Evolutionary conservation across 345 rosid genomes (phyloP), one percentile per base, ranked within the genome.

Genomic region (Raphanus sativus): DNA sequence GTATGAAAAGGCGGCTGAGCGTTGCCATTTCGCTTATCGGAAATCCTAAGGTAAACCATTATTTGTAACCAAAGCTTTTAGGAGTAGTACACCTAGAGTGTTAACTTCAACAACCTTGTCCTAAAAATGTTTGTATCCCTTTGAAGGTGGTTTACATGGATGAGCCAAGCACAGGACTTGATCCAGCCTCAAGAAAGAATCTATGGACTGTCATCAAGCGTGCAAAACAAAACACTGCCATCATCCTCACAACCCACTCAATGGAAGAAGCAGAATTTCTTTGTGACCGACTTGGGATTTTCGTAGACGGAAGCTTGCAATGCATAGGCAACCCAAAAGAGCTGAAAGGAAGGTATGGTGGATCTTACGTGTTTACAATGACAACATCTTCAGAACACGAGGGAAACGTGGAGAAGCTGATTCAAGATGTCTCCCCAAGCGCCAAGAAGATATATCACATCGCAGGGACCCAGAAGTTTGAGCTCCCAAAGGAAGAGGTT

Each of bases 221-320:
- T 30, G 98, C 97, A 9, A 95, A 95, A 78, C 82, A 75, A 79
- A 84, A 84, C 76, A 80, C 89, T 12, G 97, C 94, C 32, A 92
- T 95, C 77, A 89, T 95, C 79, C 92, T 95, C 29, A 95, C 86
- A 85, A 97, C 99, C 0, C 98, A 95, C 65, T 95, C 99, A 24
- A 92, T 92, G 98, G 99, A 92, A 83, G 99, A 95, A 83, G 99
- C 99, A 55, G 99, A 92, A 73, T 88, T 69, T 74, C 85, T 95
- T 1, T 92, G 99, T 76, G 96, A 92, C 76, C 86, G 99, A 34
- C 42, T 92, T 54, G 99, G 97, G 62, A 87, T 95, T 71, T 93
- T 92, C 25, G 97, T 95, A 0, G 87, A 83, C 60, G 97, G 99
- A 17, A 73, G 92, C 80, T 82, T 95, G 85, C 98, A 93, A 81